Evolutionary conservation across 805 yeast species (phyloP).

Genomic region (Metschnikowia sp.): DNA sequence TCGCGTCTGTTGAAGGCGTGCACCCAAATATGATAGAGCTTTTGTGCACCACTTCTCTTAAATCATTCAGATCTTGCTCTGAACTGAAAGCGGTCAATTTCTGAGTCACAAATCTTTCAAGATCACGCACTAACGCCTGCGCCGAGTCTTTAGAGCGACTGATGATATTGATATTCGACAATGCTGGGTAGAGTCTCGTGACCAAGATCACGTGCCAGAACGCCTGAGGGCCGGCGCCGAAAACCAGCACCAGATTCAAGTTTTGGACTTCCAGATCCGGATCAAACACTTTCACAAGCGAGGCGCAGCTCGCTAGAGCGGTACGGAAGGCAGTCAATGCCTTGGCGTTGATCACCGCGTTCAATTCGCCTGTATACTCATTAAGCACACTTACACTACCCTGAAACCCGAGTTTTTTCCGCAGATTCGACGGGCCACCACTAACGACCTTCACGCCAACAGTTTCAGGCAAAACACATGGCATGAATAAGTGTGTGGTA

Average conservation of each 20-base stretch:
- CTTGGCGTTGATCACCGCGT: slow-evolving; percentile 55
- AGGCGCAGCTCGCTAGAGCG: slow-evolving; percentile 53
- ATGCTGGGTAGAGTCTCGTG: slow-evolving; percentile 32
- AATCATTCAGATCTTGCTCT: neutral
- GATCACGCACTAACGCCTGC: slow-evolving; percentile 21
- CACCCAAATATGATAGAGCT: slow-evolving; percentile 57
- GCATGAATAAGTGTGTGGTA: slow-evolving; percentile 60
- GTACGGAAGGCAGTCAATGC: slow-evolving; percentile 66
- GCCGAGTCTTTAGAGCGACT: slow-evolving; percentile 46
- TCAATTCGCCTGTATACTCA: slow-evolving; percentile 46
- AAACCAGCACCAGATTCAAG: slow-evolving; percentile 35
- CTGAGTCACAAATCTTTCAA: slow-evolving; percentile 27
- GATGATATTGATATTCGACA: slow-evolving; percentile 42
- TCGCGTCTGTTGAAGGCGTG: slow-evolving; percentile 52
- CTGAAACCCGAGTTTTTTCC: slow-evolving; percentile 47
- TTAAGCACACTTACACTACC: slow-evolving; percentile 55
- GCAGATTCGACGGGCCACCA: slow-evolving; percentile 42
- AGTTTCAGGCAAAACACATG: slow-evolving; percentile 48
- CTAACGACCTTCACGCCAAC: slow-evolving; percentile 62
- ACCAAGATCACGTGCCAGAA: slow-evolving; percentile 58
- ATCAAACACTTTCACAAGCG: slow-evolving; percentile 32
- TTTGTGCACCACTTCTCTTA: slow-evolving; percentile 22
- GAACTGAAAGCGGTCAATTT: neutral
- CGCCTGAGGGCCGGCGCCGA: slow-evolving; percentile 65
- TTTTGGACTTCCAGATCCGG: slow-evolving; percentile 20